Evolutionary conservation across 2,329 filamentous ascomycete genomes (phyloP).

Genomic region (Cladosporium sp.): DNA sequence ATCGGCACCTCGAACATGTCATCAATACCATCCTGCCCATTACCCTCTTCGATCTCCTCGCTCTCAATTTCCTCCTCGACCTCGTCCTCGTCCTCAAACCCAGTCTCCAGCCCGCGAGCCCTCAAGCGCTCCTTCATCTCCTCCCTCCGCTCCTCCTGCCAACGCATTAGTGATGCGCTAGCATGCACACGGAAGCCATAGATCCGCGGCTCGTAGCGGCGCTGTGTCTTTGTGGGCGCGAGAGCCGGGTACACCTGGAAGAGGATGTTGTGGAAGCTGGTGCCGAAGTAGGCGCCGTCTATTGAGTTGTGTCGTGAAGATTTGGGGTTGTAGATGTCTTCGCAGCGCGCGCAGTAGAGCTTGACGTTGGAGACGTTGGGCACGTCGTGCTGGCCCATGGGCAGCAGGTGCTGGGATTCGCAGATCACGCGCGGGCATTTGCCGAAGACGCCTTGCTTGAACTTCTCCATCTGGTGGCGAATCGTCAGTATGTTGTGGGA

Average conservation of each 20-base stretch:
- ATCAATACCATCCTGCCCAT: conserved; percentile 50
- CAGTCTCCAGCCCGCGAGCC: conserved; percentile 68
- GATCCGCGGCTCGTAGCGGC: conserved; percentile 84
- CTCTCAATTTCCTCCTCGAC: conserved; percentile 62
- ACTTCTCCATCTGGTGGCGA: conserved; percentile 82
- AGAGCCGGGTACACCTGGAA: conserved; percentile 97
- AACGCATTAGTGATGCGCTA: conserved; percentile 80
- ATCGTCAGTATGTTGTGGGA: conserved; percentile 16
- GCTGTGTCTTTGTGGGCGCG: conserved; percentile 79
- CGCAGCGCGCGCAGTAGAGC: conserved; percentile 94
- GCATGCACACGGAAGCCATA: conserved; percentile 97
- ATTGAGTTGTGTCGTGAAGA: conserved; percentile 93
- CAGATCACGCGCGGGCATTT: conserved; percentile 97
- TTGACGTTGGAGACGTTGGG: conserved; percentile 88
- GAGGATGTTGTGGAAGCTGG: conserved; percentile 97
- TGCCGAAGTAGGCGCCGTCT: conserved; percentile 97
- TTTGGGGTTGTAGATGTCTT: conserved; percentile 98
- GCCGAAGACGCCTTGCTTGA: conserved; percentile 96
- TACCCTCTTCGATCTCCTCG: conserved; percentile 54
- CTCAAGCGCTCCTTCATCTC: conserved; percentile 78
- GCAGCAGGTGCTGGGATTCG: conserved; percentile 86
- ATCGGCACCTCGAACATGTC: conserved; percentile 42
- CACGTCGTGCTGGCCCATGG: conserved; percentile 90
- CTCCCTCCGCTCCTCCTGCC: conserved; percentile 81
- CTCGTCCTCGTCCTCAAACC: conserved; percentile 71